These are phyloP conservation scores for Sugiyamaella valdiviana DNA, from an alignment of 805 yeast genomes.

Conservation along the genomic window DNA sequence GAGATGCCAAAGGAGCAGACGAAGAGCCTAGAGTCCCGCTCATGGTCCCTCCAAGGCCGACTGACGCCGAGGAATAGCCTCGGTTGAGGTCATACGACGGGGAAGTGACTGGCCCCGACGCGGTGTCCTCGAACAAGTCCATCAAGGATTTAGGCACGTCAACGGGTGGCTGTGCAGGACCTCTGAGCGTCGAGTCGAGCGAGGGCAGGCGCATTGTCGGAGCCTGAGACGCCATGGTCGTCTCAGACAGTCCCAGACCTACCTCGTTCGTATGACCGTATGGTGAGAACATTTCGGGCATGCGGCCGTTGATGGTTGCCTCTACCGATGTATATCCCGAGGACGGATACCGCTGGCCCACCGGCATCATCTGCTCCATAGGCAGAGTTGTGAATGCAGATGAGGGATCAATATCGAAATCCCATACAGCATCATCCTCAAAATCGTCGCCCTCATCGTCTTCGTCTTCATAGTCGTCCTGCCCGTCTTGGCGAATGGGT, in stretches of 20 bases:
- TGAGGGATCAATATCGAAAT: constrained; percentile 52
- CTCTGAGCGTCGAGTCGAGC: constrained; percentile 6
- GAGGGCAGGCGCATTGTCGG: neutral
- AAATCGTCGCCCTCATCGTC: constrained; percentile 29
- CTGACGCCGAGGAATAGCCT: constrained; percentile 6
- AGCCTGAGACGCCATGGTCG: neutral
- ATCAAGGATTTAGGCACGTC: constrained; percentile 70
- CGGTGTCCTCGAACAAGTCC: constrained; percentile 55
- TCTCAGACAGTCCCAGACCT: neutral
- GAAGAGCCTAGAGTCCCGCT: constrained; percentile 2
- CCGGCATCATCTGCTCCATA: neutral
- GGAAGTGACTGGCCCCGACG: constrained; percentile 2
- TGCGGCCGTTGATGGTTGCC: neutral
- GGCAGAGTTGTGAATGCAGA: neutral
- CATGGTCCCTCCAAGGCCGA: constrained; percentile 2
- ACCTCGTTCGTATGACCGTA: neutral
- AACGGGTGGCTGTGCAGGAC: constrained; percentile 18
- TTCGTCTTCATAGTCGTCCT: constrained; percentile 7
- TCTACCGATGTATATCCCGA: neutral
- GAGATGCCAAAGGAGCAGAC: neutral
- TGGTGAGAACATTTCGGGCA: no score
- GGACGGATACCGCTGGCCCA: neutral
- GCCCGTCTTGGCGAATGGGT: neutral
- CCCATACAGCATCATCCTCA: constrained; percentile 48
- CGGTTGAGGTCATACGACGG: constrained; percentile 5